These are phyloP conservation scores for Paulownia fortunei DNA, from an alignment of 257 asterid species.

Conservation along the genomic window DNA sequence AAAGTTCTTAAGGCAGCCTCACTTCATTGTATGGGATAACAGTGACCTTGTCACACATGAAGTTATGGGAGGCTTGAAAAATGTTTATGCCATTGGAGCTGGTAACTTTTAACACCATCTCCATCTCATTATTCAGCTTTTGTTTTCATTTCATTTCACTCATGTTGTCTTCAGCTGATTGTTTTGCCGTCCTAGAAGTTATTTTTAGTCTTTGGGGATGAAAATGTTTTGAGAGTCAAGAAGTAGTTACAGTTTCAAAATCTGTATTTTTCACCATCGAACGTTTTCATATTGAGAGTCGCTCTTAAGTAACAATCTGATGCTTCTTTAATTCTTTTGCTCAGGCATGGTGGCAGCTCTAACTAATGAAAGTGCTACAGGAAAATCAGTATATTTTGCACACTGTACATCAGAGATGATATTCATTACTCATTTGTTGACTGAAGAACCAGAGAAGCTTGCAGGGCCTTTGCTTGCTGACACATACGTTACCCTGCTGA, in stretches of 20 bases:
- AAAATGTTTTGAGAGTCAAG: no score
- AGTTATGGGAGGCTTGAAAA: constrained; percentile 95
- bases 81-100: constrained; percentile 93
- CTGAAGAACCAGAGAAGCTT: constrained; percentile 90
- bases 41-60: constrained; percentile 90
- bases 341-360: constrained; percentile 94
- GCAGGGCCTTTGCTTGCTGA: constrained; percentile 95
- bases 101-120: constrained; percentile 51
- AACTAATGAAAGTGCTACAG: constrained; percentile 89
- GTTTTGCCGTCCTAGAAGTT: no score
- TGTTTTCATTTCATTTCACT: background rate
- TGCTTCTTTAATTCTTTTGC: background rate
- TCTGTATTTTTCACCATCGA: background rate
- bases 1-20: constrained; percentile 81
- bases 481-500: constrained; percentile 81
- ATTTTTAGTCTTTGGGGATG: background rate
- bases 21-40: constrained; percentile 90
- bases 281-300: background rate
- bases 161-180: no score
- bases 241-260: background rate
- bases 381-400: constrained; percentile 93
- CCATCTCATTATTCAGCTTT: background rate
- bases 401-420: constrained; percentile 95
- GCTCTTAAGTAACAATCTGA: background rate
- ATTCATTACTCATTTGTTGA: constrained; percentile 80